Evolutionary conservation across 2,329 filamentous ascomycete genomes (phyloP).

Genomic region (Fusarium liriodendri): DNA sequence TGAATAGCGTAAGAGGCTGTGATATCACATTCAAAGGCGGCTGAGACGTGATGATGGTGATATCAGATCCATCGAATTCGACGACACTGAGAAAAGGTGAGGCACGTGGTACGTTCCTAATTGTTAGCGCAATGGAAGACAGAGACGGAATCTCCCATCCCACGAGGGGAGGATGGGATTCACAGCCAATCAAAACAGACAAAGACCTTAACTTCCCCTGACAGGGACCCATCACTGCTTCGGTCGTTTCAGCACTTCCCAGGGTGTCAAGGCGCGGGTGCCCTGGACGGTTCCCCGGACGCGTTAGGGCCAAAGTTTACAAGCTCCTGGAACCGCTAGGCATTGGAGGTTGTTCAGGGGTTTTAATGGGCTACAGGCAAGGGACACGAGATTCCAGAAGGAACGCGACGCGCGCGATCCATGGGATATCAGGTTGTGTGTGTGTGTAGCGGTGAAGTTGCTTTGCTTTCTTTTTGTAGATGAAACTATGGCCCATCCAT

Average conservation of each 20-base stretch:
- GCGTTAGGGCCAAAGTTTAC: constrained; percentile 30
- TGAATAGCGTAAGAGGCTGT: neutral
- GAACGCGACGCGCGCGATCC: neutral
- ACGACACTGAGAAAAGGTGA: neutral
- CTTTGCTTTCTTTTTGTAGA: neutral
- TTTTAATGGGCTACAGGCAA: constrained; percentile 26
- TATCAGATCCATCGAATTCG: neutral
- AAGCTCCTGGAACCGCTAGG: constrained; percentile 29
- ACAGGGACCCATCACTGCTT: constrained; percentile 19
- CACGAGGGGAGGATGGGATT: neutral
- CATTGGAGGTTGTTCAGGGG: constrained; percentile 26
- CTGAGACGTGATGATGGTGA: constrained; percentile 4
- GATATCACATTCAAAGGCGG: neutral
- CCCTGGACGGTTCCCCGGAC: constrained; percentile 28
- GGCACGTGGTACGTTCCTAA: neutral
- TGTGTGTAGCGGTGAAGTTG: neutral
- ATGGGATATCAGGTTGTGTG: neutral
- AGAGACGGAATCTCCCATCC: neutral
- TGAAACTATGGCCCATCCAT: neutral
- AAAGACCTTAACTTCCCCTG: constrained; percentile 15
- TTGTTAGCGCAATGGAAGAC: neutral
- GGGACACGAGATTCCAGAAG: constrained; percentile 3
- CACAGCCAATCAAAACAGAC: constrained; percentile 8
- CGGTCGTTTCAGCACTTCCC: constrained; percentile 29
- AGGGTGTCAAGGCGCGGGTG: constrained; percentile 21